Evolutionary conservation across 2,329 filamentous ascomycete genomes (phyloP).

Genomic region (Scorias spongiosa): DNA sequence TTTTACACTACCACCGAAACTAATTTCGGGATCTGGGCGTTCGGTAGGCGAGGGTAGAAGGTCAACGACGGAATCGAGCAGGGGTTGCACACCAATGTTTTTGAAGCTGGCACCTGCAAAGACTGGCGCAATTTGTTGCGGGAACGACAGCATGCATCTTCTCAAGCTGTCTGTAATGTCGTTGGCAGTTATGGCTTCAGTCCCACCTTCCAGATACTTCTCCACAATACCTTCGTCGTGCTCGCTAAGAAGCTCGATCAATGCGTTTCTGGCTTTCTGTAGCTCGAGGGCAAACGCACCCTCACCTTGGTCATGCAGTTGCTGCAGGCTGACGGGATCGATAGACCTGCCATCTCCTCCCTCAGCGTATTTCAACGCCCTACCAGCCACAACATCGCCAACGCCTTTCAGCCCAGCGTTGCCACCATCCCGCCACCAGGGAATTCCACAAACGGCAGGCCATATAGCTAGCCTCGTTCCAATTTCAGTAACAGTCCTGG

Average conservation of each 20-base stretch:
- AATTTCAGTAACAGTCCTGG: conserved; percentile 71
- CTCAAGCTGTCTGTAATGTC: conserved; percentile 62
- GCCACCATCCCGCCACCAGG: conserved; percentile 69
- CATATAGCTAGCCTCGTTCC: conserved; percentile 64
- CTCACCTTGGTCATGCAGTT: conserved; percentile 35
- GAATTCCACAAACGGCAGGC: conserved; percentile 87
- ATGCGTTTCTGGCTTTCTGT: conserved; percentile 55
- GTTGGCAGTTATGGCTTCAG: conserved; percentile 51
- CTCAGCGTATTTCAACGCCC: conserved; percentile 58
- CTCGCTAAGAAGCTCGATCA: conserved; percentile 76
- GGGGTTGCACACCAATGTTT: conserved; percentile 83
- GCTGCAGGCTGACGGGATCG: conserved; percentile 35
- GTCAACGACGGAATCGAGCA: conserved; percentile 78
- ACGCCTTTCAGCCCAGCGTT: conserved; percentile 54
- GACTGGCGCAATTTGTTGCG: conserved; percentile 65
- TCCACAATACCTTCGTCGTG: conserved; percentile 79
- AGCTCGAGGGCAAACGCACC: conserved; percentile 47
- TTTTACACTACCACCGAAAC: conserved; percentile 39
- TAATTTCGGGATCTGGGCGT: conserved; percentile 64
- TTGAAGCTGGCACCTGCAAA: conserved; percentile 87
- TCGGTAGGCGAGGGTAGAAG: conserved; percentile 73
- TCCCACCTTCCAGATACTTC: conserved; percentile 61
- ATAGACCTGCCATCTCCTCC: conserved; percentile 47
- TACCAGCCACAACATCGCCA: conserved; percentile 64
- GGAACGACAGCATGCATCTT: conserved; percentile 49